phyloP scores from a whole-genome alignment of 495 filamentous ascomycete species.

The Bacidia rubella region DNA sequence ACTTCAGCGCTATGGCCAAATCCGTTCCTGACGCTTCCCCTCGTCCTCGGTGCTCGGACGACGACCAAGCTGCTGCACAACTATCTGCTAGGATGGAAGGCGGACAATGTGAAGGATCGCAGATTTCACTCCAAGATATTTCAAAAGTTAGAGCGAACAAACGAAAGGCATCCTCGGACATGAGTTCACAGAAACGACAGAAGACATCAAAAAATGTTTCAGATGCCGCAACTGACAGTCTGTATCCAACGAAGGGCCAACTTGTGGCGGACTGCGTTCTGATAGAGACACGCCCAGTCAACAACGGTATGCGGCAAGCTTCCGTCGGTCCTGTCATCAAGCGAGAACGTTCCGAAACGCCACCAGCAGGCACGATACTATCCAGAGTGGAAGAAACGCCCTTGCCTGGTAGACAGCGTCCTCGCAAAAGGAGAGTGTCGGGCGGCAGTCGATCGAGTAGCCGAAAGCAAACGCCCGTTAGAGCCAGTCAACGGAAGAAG shows the following conservation, averaged over 20 bases:
- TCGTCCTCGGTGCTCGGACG: too few species aligned
- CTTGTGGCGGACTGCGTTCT: constrained; percentile 13
- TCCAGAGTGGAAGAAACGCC: constrained; percentile 3
- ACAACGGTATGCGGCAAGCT: background rate
- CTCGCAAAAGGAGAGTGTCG: background rate
- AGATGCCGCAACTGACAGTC: background rate
- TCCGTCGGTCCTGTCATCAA: constrained; percentile 5
- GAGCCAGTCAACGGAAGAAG: background rate
- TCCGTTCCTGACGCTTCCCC: too few species aligned
- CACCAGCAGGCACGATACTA: constrained; percentile 1
- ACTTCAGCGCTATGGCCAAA: too few species aligned
- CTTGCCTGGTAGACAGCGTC: background rate
- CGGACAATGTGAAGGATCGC: constrained; percentile 12
- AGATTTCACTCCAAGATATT: background rate
- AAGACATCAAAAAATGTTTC: constrained; percentile 8
- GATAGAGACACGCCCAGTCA: constrained; percentile 5
- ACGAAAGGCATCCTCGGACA: constrained; percentile 5
- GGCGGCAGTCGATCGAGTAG: background rate
- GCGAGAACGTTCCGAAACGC: constrained; percentile 7
- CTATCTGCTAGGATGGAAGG: constrained; percentile 16
- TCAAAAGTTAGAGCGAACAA: constrained; percentile 1
- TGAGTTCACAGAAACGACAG: background rate
- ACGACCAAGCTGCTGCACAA: constrained; percentile 16
- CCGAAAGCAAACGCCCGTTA: background rate
- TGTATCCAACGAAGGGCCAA: background rate